phyloP scores from a whole-genome alignment of 768 basidiomycete genomes.

The Hysterangium stoloniferum region DNA sequence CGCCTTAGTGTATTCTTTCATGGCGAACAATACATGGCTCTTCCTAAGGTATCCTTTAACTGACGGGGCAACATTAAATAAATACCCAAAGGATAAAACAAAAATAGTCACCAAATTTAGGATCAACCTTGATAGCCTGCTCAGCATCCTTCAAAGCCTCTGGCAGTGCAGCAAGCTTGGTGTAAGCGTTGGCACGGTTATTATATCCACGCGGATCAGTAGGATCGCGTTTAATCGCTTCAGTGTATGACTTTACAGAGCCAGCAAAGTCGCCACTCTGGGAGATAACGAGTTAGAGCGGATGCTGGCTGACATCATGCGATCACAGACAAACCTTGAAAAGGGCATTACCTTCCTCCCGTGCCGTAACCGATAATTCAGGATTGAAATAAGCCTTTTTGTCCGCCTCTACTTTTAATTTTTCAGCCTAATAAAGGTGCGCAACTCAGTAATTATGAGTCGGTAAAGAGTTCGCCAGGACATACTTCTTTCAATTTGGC shows the following conservation, averaged over 20 bases:
- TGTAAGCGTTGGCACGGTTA: conserved; percentile 96
- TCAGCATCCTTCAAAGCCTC: conserved; percentile 96
- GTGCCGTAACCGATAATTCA: conserved; percentile 66
- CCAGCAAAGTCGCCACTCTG: conserved; percentile 76
- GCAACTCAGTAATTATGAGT: neutral
- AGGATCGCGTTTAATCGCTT: conserved; percentile 95
- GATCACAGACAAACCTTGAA: conserved; percentile 55
- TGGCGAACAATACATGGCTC: conserved; percentile 71
- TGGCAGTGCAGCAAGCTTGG: conserved; percentile 86
- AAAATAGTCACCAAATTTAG: conserved; percentile 68
- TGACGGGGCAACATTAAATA: too few relatives aligned
- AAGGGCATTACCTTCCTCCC: conserved; percentile 86
- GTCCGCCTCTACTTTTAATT: conserved; percentile 67
- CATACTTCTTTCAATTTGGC: conserved; percentile 67
- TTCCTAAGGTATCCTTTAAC: conserved; percentile 97
- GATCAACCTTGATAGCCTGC: conserved; percentile 87
- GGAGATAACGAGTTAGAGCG: neutral
- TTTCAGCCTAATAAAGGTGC: conserved; percentile 45
- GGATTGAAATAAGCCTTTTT: conserved; percentile 83
- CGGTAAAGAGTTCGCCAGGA: neutral
- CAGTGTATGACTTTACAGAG: conserved; percentile 88
- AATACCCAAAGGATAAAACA: neutral
- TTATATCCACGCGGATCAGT: conserved; percentile 89
- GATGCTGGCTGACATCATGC: neutral
- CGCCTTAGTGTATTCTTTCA: conserved; percentile 89